Conservation (phyloP, 2,329 filamentous ascomycete species). For the Acarospora socialis region DNA sequence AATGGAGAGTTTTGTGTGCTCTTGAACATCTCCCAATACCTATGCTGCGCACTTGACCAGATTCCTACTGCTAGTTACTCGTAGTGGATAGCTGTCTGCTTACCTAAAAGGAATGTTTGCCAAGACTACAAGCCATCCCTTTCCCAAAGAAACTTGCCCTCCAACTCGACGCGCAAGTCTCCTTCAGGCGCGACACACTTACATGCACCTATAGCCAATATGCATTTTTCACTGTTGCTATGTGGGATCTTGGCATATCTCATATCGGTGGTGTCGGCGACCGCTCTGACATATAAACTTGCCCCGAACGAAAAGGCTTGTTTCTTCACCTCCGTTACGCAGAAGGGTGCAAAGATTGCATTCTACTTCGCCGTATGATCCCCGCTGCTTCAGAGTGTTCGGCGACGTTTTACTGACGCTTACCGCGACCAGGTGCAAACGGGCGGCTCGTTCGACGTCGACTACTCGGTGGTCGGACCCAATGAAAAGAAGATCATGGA, state of each 20-base stretch:
- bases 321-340: slow-evolving; percentile 73
- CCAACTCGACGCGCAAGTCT: no score
- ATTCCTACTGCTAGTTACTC: no score
- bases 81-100: no score
- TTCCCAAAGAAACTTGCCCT: no score
- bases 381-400: background rate
- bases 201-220: no score
- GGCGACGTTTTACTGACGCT: background rate
- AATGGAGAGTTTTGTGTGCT: no score
- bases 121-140: no score
- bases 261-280: slow-evolving; percentile 60
- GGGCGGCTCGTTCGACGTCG: slow-evolving; percentile 92
- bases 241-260: slow-evolving; percentile 58
- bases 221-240: slow-evolving; percentile 51
- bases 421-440: slow-evolving; percentile 64
- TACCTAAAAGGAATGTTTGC: no score
- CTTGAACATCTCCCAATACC: no score
- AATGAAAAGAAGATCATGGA: slow-evolving; percentile 67
- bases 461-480: slow-evolving; percentile 78
- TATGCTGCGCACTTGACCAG: no score
- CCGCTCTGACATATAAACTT: slow-evolving; percentile 87
- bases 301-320: slow-evolving; percentile 85
- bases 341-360: slow-evolving; percentile 73
- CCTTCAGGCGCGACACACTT: no score
- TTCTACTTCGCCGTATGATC: slow-evolving; percentile 91